These are phyloP conservation scores for Pyropia yezoensis DNA, from an alignment of 23 red algal genomes.

Conservation along the genomic window DNA sequence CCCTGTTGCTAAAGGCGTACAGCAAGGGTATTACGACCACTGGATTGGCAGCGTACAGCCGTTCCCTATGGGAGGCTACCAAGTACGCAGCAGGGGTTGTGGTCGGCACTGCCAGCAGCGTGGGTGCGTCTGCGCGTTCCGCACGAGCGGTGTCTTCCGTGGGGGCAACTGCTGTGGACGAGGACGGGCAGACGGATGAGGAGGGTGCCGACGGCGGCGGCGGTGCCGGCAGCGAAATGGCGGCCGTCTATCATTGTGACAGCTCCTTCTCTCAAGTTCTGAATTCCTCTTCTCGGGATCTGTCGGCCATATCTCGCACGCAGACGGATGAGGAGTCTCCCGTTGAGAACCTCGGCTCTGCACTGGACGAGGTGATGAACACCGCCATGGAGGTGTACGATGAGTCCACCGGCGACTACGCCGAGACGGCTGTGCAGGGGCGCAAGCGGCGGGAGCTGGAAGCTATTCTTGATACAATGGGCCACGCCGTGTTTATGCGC, in stretches of 20 bases:
- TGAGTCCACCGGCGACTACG: slow-evolving; percentile 48
- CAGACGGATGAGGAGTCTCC: too few relatives aligned
- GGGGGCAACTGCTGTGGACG: too few relatives aligned
- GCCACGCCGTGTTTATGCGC: slow-evolving; percentile 72
- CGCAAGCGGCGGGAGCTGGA: slow-evolving; percentile 83
- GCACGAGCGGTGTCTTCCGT: neutral
- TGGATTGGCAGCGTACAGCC: slow-evolving; percentile 30
- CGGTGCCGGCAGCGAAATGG: too few relatives aligned
- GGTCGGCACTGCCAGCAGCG: neutral
- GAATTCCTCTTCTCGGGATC: too few relatives aligned
- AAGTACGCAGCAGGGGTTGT: slow-evolving; percentile 2
- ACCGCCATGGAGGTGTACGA: slow-evolving; percentile 55
- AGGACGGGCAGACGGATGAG: too few relatives aligned
- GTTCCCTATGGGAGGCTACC: slow-evolving; percentile 21
- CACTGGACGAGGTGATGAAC: slow-evolving; percentile 41
- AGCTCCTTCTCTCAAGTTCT: too few relatives aligned
- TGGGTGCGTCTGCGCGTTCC: neutral
- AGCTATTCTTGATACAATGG: slow-evolving; percentile 63
- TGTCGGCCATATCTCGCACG: too few relatives aligned
- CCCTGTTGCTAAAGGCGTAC: too few relatives aligned
- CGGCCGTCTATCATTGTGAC: too few relatives aligned
- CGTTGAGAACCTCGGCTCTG: slow-evolving; percentile 45
- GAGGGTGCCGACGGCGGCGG: too few relatives aligned
- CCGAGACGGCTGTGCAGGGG: slow-evolving; percentile 29
- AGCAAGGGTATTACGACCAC: slow-evolving; percentile 33